phyloP scores from a whole-genome alignment of 2,329 filamentous ascomycete species.

The Colletotrichum sp. region DNA sequence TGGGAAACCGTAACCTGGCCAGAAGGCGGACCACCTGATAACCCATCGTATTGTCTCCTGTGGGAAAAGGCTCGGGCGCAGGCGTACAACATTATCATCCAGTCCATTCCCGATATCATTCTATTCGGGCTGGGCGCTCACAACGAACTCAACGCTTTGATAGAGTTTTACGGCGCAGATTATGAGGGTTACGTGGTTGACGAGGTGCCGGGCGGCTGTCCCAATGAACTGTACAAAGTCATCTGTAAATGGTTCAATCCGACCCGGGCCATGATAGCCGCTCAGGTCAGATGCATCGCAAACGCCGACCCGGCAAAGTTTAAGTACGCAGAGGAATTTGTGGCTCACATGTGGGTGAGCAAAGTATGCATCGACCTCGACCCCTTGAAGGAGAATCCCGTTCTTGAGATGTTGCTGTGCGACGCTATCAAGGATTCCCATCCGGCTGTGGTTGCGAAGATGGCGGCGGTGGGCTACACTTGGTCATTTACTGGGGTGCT shows the following conservation, averaged over 20 bases:
- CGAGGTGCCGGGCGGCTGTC: not conserved
- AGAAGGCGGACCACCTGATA: not conserved
- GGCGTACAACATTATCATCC: not conserved
- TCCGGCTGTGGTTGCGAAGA: not conserved
- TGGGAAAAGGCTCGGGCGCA: not conserved
- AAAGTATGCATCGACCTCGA: not conserved
- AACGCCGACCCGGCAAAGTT: not conserved
- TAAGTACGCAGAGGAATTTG: too few relatives aligned
- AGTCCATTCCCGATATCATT: not conserved
- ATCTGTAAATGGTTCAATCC: not conserved
- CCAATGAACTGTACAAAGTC: fast-evolving
- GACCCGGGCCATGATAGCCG: not conserved
- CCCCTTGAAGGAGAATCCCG: not conserved
- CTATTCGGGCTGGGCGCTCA: not conserved
- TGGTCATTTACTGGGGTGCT: not conserved
- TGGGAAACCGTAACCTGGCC: not conserved
- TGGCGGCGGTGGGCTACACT: not conserved
- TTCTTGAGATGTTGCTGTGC: fast-evolving
- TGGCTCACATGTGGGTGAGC: not conserved
- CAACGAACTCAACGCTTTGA: not conserved
- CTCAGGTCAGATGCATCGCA: not conserved
- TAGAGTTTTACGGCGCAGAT: not conserved
- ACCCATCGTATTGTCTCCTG: fast-evolving
- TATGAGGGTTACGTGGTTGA: not conserved
- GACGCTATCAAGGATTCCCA: not conserved